Evolutionary conservation across 805 yeast species (phyloP).

Genomic region (Brettanomyces anomalus): DNA sequence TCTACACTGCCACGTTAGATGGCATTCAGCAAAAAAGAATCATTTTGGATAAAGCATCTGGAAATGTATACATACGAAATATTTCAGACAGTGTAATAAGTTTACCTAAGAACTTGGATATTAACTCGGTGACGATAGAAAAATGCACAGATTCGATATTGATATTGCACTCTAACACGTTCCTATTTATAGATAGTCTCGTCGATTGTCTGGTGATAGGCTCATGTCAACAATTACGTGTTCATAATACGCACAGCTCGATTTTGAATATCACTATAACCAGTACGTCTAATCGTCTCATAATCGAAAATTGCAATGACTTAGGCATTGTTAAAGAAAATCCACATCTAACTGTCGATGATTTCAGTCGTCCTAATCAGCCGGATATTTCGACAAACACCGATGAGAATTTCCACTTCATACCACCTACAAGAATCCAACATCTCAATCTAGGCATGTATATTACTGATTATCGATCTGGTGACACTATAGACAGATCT

Average conservation of each 20-base stretch:
- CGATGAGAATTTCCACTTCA: too few species aligned
- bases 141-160: slow-evolving; percentile 10
- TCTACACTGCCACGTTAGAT: background rate
- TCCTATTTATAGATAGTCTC: slow-evolving; percentile 12
- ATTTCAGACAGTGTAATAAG: background rate
- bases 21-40: background rate
- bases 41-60: background rate
- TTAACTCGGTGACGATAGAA: slow-evolving; percentile 16
- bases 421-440: too few species aligned
- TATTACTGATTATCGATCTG: too few species aligned
- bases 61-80: background rate
- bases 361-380: slow-evolving; percentile 12
- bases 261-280: slow-evolving; percentile 9
- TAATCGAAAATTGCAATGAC: slow-evolving; percentile 18
- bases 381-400: too few species aligned
- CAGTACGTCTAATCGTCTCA: slow-evolving; percentile 11
- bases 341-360: slow-evolving; percentile 16
- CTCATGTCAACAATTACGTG: slow-evolving; percentile 19
- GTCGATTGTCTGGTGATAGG: slow-evolving; percentile 11
- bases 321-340: slow-evolving; percentile 8
- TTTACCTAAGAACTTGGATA: background rate
- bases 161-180: slow-evolving; percentile 12
- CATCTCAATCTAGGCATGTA: too few species aligned
- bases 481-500: too few species aligned
- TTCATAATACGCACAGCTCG: slow-evolving; percentile 11